Evolutionary conservation across 2,329 filamentous ascomycete genomes (phyloP).

Genomic region (Neopestalotiopsis rosae): DNA sequence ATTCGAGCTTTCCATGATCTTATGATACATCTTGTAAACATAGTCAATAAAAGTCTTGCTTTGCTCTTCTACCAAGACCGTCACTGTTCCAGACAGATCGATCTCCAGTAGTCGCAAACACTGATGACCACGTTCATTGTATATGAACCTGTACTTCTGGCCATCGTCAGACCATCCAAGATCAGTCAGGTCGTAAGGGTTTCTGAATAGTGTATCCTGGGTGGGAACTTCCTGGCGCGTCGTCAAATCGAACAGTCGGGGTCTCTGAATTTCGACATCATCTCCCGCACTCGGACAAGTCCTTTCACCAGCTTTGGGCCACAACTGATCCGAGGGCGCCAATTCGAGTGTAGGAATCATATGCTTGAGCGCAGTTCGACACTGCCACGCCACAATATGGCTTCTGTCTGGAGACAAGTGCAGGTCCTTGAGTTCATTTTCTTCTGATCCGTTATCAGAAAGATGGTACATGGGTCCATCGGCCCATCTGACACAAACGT

Average conservation of each 20-base stretch:
- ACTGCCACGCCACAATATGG: constrained; percentile 8
- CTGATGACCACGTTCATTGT: constrained; percentile 13
- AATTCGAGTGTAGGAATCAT: not conserved
- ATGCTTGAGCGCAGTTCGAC: not conserved
- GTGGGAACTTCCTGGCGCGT: not conserved
- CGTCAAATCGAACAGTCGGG: constrained; percentile 2
- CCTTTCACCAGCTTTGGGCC: not conserved
- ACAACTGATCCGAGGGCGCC: not conserved
- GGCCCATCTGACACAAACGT: not conserved
- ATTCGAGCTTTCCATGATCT: not conserved
- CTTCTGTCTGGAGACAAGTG: not conserved
- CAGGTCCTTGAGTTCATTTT: constrained; percentile 6
- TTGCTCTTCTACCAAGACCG: constrained; percentile 1
- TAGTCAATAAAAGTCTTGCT: constrained; percentile 14
- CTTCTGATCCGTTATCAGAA: not conserved
- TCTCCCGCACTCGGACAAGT: not conserved
- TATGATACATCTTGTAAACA: constrained; percentile 1
- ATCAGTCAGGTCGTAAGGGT: constrained; percentile 1
- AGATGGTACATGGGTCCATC: not conserved
- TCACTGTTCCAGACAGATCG: not conserved
- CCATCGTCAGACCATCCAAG: constrained; percentile 7
- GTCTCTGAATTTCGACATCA: constrained; percentile 8
- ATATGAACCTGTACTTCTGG: constrained; percentile 11
- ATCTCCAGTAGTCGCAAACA: constrained; percentile 5
- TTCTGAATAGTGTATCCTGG: constrained; percentile 1